Evolutionary conservation across 345 rosid species (phyloP).

Genomic region (Acer campestre): DNA sequence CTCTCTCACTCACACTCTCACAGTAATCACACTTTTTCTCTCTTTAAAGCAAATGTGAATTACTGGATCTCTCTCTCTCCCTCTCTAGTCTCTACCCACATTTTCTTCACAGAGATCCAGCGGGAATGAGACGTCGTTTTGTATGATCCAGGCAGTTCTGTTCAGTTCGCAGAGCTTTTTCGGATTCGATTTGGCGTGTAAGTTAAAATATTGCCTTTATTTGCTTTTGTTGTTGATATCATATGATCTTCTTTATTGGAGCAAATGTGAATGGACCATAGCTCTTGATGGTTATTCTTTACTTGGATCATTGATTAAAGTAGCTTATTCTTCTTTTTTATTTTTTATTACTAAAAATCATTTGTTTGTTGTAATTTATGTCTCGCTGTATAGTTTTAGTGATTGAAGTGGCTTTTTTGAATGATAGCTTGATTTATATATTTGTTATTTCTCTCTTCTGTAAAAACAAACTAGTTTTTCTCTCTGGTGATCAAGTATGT

Average conservation of each 20-base stretch:
- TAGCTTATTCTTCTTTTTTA: not conserved
- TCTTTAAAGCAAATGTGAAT: conserved; percentile 16
- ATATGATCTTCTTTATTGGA: conserved; percentile 15
- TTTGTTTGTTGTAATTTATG: not conserved
- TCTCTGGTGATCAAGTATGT: conserved; percentile 4
- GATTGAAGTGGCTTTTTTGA: conserved; percentile 22
- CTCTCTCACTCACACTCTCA: conserved; percentile 17
- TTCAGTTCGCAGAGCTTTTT: not conserved
- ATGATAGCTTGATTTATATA: not conserved
- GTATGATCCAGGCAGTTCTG: not conserved
- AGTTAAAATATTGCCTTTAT: conserved; percentile 22
- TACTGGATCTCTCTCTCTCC: not conserved
- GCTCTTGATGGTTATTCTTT: conserved; percentile 38
- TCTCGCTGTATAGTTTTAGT: not conserved
- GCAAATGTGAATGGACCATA: conserved; percentile 19
- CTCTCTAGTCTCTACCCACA: not conserved
- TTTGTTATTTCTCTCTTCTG: conserved; percentile 1
- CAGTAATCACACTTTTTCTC: conserved; percentile 22
- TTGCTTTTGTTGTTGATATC: not conserved
- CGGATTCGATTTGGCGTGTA: conserved; percentile 34
- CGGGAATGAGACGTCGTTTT: conserved; percentile 9
- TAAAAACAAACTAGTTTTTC: not conserved
- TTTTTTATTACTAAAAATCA: not conserved
- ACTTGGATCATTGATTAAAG: conserved; percentile 38
- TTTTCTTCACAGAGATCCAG: conserved; percentile 8